These are phyloP conservation scores for Hsuehochloa calcarea DNA, from an alignment of 176 grass and related monocot species.

Conservation along the genomic window DNA sequence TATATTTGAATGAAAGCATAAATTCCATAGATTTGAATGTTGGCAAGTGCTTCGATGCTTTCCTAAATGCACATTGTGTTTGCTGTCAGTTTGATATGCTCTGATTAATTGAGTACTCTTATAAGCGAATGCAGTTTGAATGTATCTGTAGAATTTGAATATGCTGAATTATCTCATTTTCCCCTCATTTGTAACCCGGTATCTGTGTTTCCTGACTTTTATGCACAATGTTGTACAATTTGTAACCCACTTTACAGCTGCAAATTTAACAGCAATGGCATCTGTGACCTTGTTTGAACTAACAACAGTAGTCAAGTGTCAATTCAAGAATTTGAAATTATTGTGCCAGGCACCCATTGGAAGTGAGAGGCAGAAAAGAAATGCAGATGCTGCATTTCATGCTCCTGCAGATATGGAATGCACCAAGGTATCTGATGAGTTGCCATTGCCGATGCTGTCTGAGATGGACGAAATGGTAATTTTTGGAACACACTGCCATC, in stretches of 20 bases:
- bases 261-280: neutral
- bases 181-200: neutral
- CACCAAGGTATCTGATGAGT: constrained; percentile 35
- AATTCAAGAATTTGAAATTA: neutral
- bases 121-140: neutral
- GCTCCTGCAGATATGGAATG: constrained; percentile 46
- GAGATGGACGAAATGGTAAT: constrained; percentile 62
- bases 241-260: neutral
- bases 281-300: neutral
- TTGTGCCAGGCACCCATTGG: constrained; percentile 48
- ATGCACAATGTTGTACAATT: neutral
- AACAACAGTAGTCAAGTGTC: neutral
- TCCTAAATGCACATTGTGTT: neutral
- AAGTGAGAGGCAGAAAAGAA: constrained; percentile 62
- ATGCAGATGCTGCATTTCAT: constrained; percentile 33
- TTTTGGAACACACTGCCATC: neutral
- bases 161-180: neutral
- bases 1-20: neutral
- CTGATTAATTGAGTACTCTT: neutral
- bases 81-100: neutral
- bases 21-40: neutral
- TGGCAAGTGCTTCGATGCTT: neutral
- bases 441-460: constrained; percentile 30
- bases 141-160: neutral
- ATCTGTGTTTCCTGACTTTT: neutral